These are phyloP conservation scores for Aureobasidium pullulans DNA, from an alignment of 2,329 filamentous ascomycete species.

Conservation along the genomic window DNA sequence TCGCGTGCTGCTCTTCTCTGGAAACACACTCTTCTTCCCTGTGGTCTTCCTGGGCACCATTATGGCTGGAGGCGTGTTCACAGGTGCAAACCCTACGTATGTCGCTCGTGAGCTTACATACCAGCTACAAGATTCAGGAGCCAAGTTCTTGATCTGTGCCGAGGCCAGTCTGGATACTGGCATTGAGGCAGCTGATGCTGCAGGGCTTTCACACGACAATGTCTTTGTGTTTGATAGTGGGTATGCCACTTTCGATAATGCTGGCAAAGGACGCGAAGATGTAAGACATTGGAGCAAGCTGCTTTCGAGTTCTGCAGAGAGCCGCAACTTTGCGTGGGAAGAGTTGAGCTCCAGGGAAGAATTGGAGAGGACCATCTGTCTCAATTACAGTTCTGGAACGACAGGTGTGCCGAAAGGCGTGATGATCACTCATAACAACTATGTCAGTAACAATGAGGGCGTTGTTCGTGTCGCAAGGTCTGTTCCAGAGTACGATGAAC, in stretches of 20 bases:
- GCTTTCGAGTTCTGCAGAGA: constrained; percentile 45
- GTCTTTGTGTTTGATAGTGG: constrained; percentile 62
- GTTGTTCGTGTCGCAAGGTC: constrained; percentile 43
- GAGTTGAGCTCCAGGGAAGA: constrained; percentile 45
- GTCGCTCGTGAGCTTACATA: constrained; percentile 65
- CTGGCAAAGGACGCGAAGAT: constrained; percentile 26
- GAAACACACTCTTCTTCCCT: constrained; percentile 68
- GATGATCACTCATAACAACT: constrained; percentile 69
- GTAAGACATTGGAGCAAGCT: constrained; percentile 59
- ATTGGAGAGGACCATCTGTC: constrained; percentile 50
- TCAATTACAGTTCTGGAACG: constrained; percentile 75
- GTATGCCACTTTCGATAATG: constrained; percentile 36
- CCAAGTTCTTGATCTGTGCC: constrained; percentile 59
- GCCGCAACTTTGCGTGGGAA: constrained; percentile 56
- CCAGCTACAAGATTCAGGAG: constrained; percentile 65
- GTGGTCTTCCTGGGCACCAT: constrained; percentile 63
- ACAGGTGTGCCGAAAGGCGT: constrained; percentile 66
- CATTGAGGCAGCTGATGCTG: constrained; percentile 55
- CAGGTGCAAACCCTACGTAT: constrained; percentile 64
- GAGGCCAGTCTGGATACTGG: constrained; percentile 54
- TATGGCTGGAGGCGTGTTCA: constrained; percentile 73
- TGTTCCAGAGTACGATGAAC: constrained; percentile 43
- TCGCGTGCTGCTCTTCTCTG: constrained; percentile 64
- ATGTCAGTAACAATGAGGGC: constrained; percentile 62
- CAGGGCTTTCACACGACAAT: constrained; percentile 46